phyloP scores from a whole-genome alignment of 1,284 basidiomycete genomes.

The Peniophora sp. region DNA sequence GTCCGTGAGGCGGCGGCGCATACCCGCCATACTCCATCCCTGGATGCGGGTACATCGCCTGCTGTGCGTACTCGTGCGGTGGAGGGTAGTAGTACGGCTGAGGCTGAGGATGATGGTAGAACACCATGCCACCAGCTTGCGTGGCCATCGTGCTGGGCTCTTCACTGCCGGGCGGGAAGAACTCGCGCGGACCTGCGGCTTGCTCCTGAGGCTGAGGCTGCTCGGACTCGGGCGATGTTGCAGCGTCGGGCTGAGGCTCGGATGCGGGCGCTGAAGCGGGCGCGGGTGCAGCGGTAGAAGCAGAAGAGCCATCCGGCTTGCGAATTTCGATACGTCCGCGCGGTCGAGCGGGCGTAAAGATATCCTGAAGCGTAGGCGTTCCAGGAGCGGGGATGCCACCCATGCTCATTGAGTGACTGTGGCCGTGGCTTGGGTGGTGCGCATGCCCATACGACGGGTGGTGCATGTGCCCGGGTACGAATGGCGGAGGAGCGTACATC shows the following conservation, averaged over 20 bases:
- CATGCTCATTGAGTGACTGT: too few relatives aligned
- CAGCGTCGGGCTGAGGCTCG: constrained; percentile 15
- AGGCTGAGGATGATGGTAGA: constrained; percentile 46
- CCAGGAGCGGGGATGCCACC: constrained; percentile 34
- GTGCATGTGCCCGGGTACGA: constrained; percentile 30
- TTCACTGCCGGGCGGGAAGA: constrained; percentile 6
- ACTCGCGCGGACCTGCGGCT: constrained; percentile 2
- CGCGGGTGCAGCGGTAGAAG: constrained; percentile 28
- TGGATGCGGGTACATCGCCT: background rate
- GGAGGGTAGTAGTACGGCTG: constrained; percentile 58
- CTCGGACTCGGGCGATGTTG: constrained; percentile 1
- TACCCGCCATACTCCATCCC: constrained; percentile 43
- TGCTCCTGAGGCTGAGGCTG: background rate
- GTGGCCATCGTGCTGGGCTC: constrained; percentile 24
- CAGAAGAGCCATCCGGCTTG: constrained; percentile 38
- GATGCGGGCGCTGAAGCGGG: constrained; percentile 28
- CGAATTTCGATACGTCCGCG: constrained; percentile 68
- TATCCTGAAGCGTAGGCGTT: constrained; percentile 51
- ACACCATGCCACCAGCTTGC: constrained; percentile 34
- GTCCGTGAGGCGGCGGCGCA: constrained; percentile 31
- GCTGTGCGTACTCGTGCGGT: constrained; percentile 26
- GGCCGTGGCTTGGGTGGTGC: constrained; percentile 32
- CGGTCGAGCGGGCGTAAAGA: constrained; percentile 69
- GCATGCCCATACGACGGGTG: constrained; percentile 46
- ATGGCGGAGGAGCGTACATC: constrained; percentile 57